Evolutionary conservation across 1,284 basidiomycete genomes (phyloP).

Genomic region (Boletus semigastroideus): DNA sequence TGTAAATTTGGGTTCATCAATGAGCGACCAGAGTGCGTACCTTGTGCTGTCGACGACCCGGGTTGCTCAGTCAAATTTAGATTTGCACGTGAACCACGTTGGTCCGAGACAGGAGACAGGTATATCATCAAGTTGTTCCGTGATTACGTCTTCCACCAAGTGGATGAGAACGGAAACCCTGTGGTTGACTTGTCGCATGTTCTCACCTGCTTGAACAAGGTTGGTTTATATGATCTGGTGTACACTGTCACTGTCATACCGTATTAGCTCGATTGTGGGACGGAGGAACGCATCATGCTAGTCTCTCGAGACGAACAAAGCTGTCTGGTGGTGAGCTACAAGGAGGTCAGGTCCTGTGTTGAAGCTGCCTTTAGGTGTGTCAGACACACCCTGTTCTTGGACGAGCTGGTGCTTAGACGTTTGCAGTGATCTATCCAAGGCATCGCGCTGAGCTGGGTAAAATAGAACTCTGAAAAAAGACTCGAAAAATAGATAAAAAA

Average conservation of each 20-base stretch:
- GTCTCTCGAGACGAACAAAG: slow-evolving; percentile 93
- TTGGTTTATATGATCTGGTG: slow-evolving; percentile 31
- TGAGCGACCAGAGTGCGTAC: slow-evolving; percentile 89
- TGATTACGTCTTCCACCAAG: slow-evolving; percentile 98
- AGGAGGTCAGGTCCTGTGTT: slow-evolving; percentile 86
- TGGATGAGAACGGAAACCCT: slow-evolving; percentile 88
- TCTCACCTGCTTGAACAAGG: slow-evolving; percentile 90
- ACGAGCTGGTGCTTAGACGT: neutral
- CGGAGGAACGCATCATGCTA: slow-evolving; percentile 94
- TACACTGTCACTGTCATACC: slow-evolving; percentile 3
- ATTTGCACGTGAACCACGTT: slow-evolving; percentile 92
- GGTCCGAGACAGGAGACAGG: slow-evolving; percentile 98
- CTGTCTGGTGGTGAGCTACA: slow-evolving; percentile 94
- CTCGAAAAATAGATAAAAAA: slow-evolving; percentile 51
- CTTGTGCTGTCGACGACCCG: neutral
- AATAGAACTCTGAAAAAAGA: slow-evolving; percentile 64
- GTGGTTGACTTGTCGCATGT: slow-evolving; percentile 91
- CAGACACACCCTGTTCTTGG: no score
- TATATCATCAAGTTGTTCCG: slow-evolving; percentile 99
- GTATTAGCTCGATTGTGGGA: slow-evolving; percentile 82
- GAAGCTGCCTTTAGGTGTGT: slow-evolving; percentile 68
- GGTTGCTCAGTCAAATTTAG: slow-evolving; percentile 41
- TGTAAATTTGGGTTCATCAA: slow-evolving; percentile 98
- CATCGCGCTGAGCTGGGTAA: slow-evolving; percentile 35
- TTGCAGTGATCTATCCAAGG: slow-evolving; percentile 29